phyloP scores from a whole-genome alignment of 176 grass and related monocot species.

The Saccharum spontaneum region DNA sequence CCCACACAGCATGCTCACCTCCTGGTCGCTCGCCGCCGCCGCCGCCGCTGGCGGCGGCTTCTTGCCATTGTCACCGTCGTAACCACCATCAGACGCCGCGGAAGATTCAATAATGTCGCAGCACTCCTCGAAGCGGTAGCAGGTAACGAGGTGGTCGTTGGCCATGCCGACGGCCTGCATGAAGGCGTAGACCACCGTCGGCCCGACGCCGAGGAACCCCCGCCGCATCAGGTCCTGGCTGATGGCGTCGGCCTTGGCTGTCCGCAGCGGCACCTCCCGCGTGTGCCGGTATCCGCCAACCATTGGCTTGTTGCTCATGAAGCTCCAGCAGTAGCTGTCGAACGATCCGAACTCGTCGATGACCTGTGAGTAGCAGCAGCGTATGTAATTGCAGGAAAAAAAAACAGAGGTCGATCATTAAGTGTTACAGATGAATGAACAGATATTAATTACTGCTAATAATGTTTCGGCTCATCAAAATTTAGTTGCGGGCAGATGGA shows the following conservation, averaged over 20 bases:
- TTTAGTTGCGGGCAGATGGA: constrained; percentile 27
- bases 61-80: neutral
- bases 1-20: constrained; percentile 31
- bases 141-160: constrained; percentile 85
- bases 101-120: neutral
- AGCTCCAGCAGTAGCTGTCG: constrained; percentile 87
- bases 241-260: constrained; percentile 77
- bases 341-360: constrained; percentile 94
- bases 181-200: constrained; percentile 92
- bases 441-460: neutral
- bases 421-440: neutral
- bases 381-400: constrained; percentile 9
- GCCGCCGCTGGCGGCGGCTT: neutral
- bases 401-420: constrained; percentile 13
- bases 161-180: constrained; percentile 95
- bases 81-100: neutral
- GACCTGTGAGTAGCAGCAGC: constrained; percentile 47
- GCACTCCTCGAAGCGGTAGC: constrained; percentile 81
- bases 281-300: constrained; percentile 59
- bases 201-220: constrained; percentile 82
- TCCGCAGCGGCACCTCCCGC: constrained; percentile 83
- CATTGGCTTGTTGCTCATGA: constrained; percentile 62
- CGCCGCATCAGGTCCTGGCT: constrained; percentile 84
- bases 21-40: constrained; percentile 35
- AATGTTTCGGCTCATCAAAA: constrained; percentile 9